Evolutionary conservation across 129 eudicot genomes (phyloP), one percentile per base, ranked within the genome.

Genomic region (Pseudognaphalium luteoalbum): DNA sequence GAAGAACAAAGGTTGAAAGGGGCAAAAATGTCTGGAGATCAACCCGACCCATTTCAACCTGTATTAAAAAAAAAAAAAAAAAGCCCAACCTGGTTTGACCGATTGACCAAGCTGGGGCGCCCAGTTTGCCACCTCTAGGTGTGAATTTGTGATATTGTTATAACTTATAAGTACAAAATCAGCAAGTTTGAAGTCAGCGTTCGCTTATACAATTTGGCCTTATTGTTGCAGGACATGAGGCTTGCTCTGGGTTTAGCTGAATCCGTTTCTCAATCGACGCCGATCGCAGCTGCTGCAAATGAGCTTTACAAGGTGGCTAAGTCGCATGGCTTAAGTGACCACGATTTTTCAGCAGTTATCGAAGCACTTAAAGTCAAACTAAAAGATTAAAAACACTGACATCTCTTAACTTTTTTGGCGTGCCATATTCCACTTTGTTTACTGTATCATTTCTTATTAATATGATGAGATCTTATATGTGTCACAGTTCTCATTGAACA

Each of bases 291-390:
- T 16, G 98, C 98, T 59, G 87, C 97, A 32, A 93, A 93, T 19
- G 98, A 93, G 78, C 97, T 90, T 61, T 93, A 93, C 86, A 93
- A 93, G 84, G 87, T 87, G 37, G 98, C 98, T 0, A 93, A 93
- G 78, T 82, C 91, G n/a, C 86, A 64, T 15, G 98, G 98, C 4
- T 80, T 90, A 8, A 82, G 98, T n/a, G 96, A 93, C 68, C 84
- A 87, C 1, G 98, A 93, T 80, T 93, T 90, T 79, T 93, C 98
- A 0, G 98, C 98, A 9, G 98, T 93, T 35, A 90, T 93, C 14
- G 97, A 93, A 87, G 95, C 97, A 37, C 82, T 93, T 65, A 93
- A 93, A 81, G 88, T 78, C 57, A 93, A 88, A 78, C 57, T 83
- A 69, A 84, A 88, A 62, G 81, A 86, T 30, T 74, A 79, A 76